A percentile compares a stretch with the other conserved stretches of the same genome.
Conservation (phyloP, 1,284 basidiomycete species). For the Thelephora terrestris region DNA sequence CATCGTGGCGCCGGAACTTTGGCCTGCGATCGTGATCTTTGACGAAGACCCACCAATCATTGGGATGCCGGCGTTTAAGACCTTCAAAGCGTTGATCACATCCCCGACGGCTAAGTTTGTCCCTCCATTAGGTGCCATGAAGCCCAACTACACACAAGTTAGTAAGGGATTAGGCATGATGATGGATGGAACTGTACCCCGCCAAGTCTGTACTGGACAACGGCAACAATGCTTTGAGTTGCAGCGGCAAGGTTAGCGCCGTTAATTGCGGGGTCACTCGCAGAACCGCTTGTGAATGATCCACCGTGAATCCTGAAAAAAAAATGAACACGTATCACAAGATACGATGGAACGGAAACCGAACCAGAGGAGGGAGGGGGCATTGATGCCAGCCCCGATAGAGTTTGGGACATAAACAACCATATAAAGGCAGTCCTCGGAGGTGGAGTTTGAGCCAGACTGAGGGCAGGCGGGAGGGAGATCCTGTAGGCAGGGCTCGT, state of each 20-base stretch:
- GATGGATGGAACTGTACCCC: slow-evolving; percentile 35
- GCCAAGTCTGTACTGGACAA: slow-evolving; percentile 80
- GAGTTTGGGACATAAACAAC: slow-evolving; percentile 57
- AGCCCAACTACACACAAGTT: slow-evolving; percentile 49
- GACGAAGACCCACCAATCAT: slow-evolving; percentile 59
- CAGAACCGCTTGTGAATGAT: slow-evolving; percentile 66
- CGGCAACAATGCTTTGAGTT: slow-evolving; percentile 74
- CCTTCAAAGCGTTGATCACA: slow-evolving; percentile 56
- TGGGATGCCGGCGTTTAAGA: slow-evolving; percentile 49
- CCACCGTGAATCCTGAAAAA: slow-evolving; percentile 75
- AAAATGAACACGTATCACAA: background rate
- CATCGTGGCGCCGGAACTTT: slow-evolving; percentile 78
- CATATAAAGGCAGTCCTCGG: slow-evolving; percentile 75
- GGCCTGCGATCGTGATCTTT: slow-evolving; percentile 77
- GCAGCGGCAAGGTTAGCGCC: slow-evolving; percentile 64
- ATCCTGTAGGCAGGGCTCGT: slow-evolving; percentile 29
- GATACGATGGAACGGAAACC: slow-evolving; percentile 11
- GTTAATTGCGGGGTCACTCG: slow-evolving; percentile 66
- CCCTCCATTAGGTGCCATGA: slow-evolving; percentile 55
- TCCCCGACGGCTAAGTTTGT: slow-evolving; percentile 70
- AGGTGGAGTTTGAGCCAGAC: slow-evolving; percentile 32
- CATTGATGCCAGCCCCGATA: slow-evolving; percentile 24
- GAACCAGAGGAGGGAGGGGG: slow-evolving; percentile 59
- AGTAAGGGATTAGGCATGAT: background rate
- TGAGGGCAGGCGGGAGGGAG: slow-evolving; percentile 71